These are phyloP conservation scores for Bathelium albidoporum DNA, from an alignment of 495 filamentous ascomycete species.

Conservation along the genomic window DNA sequence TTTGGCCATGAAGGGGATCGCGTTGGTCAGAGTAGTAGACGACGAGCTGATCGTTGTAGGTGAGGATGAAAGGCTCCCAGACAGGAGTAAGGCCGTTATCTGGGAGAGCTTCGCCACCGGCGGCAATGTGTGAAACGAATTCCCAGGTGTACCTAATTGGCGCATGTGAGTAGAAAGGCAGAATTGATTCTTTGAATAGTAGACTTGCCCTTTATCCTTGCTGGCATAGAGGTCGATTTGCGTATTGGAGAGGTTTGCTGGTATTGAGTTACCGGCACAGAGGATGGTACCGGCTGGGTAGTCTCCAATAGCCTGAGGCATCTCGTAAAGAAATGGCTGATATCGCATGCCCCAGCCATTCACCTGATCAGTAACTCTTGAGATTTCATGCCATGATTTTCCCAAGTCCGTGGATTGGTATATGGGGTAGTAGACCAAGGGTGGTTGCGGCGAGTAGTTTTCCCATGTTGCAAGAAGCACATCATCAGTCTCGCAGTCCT, in stretches of 20 bases:
- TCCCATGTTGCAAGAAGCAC: conserved; percentile 56
- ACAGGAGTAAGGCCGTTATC: conserved; percentile 55
- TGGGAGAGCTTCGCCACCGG: conserved; percentile 51
- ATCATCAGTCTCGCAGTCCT: conserved; percentile 25
- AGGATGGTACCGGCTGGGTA: conserved; percentile 52
- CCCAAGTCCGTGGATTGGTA: conserved; percentile 53
- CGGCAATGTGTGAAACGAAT: conserved; percentile 54
- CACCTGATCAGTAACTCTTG: conserved; percentile 49
- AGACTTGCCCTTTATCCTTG: conserved; percentile 38
- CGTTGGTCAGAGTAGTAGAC: conserved; percentile 63
- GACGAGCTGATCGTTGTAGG: conserved; percentile 44
- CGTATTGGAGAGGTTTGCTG: conserved; percentile 49
- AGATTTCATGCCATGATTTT: conserved; percentile 50
- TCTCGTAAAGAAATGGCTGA: conserved; percentile 56
- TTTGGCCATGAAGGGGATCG: conserved; percentile 54
- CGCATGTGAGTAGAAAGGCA: neutral
- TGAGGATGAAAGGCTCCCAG: conserved; percentile 61
- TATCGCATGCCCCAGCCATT: conserved; percentile 57
- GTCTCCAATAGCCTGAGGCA: conserved; percentile 44
- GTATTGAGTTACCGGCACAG: conserved; percentile 52
- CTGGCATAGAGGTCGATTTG: conserved; percentile 60
- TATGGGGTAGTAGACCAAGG: conserved; percentile 52
- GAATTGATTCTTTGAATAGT: neutral
- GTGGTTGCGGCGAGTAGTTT: conserved; percentile 49
- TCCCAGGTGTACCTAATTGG: conserved; percentile 41